phyloP scores from a whole-genome alignment of 345 rosid genomes.

The Linum usitatissimum region DNA sequence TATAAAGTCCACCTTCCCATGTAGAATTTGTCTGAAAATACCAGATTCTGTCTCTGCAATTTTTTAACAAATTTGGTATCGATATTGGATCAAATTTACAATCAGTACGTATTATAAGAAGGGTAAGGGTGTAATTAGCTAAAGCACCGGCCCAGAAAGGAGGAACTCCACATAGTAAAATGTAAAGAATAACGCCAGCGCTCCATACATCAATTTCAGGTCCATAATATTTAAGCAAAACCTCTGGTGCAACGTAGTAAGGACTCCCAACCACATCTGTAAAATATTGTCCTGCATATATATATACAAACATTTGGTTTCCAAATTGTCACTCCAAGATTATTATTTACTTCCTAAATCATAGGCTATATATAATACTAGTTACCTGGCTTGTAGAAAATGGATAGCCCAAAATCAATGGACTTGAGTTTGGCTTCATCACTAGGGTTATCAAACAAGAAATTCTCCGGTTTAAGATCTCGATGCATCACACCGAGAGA shows the following conservation, averaged over 20 bases:
- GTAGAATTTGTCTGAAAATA: conserved; percentile 81
- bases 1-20: conserved; percentile 71
- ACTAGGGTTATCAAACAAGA: conserved; percentile 61
- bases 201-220: conserved; percentile 94
- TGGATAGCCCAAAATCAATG: conserved; percentile 83
- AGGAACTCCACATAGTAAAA: conserved; percentile 88
- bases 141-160: conserved; percentile 87
- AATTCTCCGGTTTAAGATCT: conserved; percentile 97
- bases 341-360: too few species aligned
- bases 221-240: conserved; percentile 75
- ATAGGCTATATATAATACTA: background rate
- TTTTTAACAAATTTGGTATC: too few species aligned
- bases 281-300: conserved; percentile 51
- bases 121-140: too few species aligned
- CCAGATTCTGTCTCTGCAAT: conserved; percentile 86
- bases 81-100: background rate
- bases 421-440: conserved; percentile 84
- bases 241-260: conserved; percentile 97
- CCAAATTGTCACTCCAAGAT: too few species aligned
- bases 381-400: conserved; percentile 91
- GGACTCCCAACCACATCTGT: conserved; percentile 96
- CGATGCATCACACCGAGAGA: conserved; percentile 96
- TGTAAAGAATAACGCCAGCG: conserved; percentile 90
- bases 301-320: too few species aligned
- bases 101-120: background rate